Evolutionary conservation across 2,329 filamentous ascomycete genomes (phyloP).

Genomic region (Pseudocercospora macadamiae): DNA sequence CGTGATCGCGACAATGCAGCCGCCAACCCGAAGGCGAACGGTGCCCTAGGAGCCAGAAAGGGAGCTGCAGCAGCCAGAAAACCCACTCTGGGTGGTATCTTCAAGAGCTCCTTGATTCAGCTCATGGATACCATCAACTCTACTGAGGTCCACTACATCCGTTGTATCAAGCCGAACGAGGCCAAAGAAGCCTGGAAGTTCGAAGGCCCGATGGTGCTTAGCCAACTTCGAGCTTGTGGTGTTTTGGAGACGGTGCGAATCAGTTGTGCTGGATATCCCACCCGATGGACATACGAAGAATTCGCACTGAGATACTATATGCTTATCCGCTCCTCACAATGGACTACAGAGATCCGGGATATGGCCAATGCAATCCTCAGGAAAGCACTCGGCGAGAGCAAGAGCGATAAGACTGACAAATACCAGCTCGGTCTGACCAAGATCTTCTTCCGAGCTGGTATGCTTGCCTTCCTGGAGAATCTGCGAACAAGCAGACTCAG

Average conservation of each 20-base stretch:
- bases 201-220: slow-evolving; percentile 97
- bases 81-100: slow-evolving; percentile 95
- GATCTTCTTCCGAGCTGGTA: slow-evolving; percentile 98
- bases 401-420: slow-evolving; percentile 75
- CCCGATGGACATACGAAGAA: slow-evolving; percentile 97
- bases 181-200: slow-evolving; percentile 97
- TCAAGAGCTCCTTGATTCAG: slow-evolving; percentile 97
- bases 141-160: slow-evolving; percentile 98
- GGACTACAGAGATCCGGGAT: slow-evolving; percentile 90
- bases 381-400: slow-evolving; percentile 74
- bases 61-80: slow-evolving; percentile 93
- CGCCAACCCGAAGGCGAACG: slow-evolving; percentile 64
- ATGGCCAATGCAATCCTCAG: slow-evolving; percentile 93
- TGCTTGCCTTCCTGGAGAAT: slow-evolving; percentile 97
- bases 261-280: slow-evolving; percentile 95
- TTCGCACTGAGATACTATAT: slow-evolving; percentile 98
- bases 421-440: slow-evolving; percentile 98
- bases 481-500: slow-evolving; percentile 87
- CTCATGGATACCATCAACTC: slow-evolving; percentile 97
- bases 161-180: slow-evolving; percentile 99
- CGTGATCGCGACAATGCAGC: slow-evolving; percentile 80
- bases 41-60: slow-evolving; percentile 76
- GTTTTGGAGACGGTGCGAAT: slow-evolving; percentile 97
- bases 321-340: slow-evolving; percentile 84
- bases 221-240: slow-evolving; percentile 95